Percentiles rank a stretch among this genome's conserved stretches.
Evolutionary conservation across 2,329 filamentous ascomycete genomes (phyloP).

Genomic region (Dactylellina leptospora): DNA sequence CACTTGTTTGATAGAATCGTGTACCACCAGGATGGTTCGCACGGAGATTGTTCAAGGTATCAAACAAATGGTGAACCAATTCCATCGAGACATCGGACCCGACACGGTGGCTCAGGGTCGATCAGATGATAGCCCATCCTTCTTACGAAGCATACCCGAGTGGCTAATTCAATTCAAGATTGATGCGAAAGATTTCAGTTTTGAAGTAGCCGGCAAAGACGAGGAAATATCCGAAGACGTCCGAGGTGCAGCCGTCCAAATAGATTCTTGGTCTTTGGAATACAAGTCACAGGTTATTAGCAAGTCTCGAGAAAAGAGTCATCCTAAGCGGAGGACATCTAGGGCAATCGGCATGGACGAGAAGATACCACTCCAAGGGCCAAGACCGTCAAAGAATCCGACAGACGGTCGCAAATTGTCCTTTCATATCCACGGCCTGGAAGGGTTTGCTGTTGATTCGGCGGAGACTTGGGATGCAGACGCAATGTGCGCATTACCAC

Average conservation of each 20-base stretch:
- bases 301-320: conserved; percentile 65
- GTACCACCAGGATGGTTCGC: conserved; percentile 86
- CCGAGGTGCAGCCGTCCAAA: conserved; percentile 82
- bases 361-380: conserved; percentile 60
- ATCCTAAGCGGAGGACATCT: conserved; percentile 72
- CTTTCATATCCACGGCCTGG: conserved; percentile 81
- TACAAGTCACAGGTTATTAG: conserved; percentile 85
- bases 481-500: conserved; percentile 83
- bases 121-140: conserved; percentile 68
- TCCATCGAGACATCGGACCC: conserved; percentile 75
- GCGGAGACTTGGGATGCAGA: conserved; percentile 84
- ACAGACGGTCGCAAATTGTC: conserved; percentile 84
- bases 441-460: conserved; percentile 89
- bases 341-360: conserved; percentile 61
- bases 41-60: conserved; percentile 92
- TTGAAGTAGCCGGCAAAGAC: conserved; percentile 90
- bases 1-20: conserved; percentile 82
- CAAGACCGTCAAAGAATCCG: conserved; percentile 61
- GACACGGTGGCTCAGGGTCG: conserved; percentile 66
- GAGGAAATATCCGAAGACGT: conserved; percentile 81
- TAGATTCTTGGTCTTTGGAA: conserved; percentile 87
- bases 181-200: conserved; percentile 85
- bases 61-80: conserved; percentile 86
- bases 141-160: conserved; percentile 78
- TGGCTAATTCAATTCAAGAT: conserved; percentile 88